Base-by-base conservation (phyloP, 495 filamentous ascomycete genomes). In the Penicillium diatomitis region DNA sequence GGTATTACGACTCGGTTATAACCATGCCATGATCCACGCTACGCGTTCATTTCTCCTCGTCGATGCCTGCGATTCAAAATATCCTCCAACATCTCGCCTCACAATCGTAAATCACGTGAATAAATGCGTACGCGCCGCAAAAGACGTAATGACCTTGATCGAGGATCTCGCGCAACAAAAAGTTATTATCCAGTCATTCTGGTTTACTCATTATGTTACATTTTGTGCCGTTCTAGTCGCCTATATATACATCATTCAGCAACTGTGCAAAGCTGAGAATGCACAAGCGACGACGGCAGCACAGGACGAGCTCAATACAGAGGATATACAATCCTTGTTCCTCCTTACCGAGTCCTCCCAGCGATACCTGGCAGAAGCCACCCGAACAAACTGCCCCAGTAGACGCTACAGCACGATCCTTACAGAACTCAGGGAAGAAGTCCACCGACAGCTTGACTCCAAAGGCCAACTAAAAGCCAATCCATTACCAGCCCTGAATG, bases 11-110 rank as follows among this genome's bases (percentile, higher is more conserved):
- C 59, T 82, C 20, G 71, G 78, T 8, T 72, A 76, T 49, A 67
- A 64, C 4, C 77, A 81, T 48, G 74, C 75, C 4, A 67, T 72
- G 46, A 80, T 83, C 33, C 70, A 81, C 32, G 62, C 73, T 6
- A 75, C 68, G n/a, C 70, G 80, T n/a, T 76, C 74, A 37, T 76
- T 80, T 30, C 64, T 83, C 29, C 58, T 81, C 7, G 72, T 67
- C 44, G 73, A 76, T 47, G 77, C 76, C 47, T 70, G 72, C 20
- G 66, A 75, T 48, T 57, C 72, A 11, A 67, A 62, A 20, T 20
- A 20, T 20, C 20, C 20, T 20, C 1, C 20, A 20, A 0, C 20
- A 20, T 20, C 20, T 20, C 20, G 20, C 2, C 20, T 20, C 20
- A 2, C 20, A 20, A 20, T 20, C 20, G 20, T 1, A 20, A 20